These are phyloP conservation scores for Vigna nakashimae DNA, from an alignment of 306 rosid species.

Conservation along the genomic window DNA sequence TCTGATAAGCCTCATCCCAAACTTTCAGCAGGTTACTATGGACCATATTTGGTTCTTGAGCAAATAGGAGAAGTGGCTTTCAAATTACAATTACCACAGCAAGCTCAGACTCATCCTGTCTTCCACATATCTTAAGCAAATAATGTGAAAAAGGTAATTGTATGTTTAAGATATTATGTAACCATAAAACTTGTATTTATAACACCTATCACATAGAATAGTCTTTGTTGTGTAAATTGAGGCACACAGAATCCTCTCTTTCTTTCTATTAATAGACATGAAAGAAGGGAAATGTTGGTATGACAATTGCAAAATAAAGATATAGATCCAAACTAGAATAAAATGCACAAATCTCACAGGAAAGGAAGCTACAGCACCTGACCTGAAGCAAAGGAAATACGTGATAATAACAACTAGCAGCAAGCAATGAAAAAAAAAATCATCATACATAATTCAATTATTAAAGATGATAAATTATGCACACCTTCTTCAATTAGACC, in stretches of 20 bases:
- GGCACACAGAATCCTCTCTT: neutral
- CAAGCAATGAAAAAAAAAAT: slow-evolving; percentile 13
- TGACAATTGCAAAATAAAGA: neutral
- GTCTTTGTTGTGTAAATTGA: neutral
- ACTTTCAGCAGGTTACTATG: no score
- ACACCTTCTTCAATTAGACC: slow-evolving; percentile 92
- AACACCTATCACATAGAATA: neutral
- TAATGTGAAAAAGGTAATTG: no score
- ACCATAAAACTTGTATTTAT: neutral
- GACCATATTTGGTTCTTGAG: no score
- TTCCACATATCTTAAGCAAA: no score
- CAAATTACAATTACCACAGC: no score
- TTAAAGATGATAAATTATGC: slow-evolving; percentile 21
- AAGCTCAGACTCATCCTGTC: no score
- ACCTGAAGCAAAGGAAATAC: slow-evolving; percentile 19
- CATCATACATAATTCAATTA: slow-evolving; percentile 18
- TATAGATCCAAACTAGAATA: slow-evolving; percentile 12
- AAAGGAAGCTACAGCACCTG: slow-evolving; percentile 20
- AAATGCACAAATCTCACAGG: slow-evolving; percentile 18
- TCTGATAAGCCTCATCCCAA: no score
- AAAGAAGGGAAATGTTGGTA: neutral
- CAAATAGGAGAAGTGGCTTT: no score
- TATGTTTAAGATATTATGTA: neutral
- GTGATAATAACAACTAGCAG: slow-evolving; percentile 29
- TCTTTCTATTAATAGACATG: neutral